phyloP scores from a whole-genome alignment of 192 early-diverging fungal genomes.

The Gaertneriomyces semiglobifer region DNA sequence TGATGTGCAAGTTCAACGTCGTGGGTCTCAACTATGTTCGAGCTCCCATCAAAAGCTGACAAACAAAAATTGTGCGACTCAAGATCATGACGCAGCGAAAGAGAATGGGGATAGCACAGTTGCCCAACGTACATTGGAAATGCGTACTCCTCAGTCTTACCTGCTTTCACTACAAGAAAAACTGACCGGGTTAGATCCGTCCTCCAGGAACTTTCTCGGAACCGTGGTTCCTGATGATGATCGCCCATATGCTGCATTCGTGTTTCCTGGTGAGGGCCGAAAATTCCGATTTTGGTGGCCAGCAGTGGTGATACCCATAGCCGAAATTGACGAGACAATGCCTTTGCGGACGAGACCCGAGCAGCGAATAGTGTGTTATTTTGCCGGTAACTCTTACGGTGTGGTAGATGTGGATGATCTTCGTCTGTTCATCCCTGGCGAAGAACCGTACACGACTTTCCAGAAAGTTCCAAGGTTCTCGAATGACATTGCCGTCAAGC shows the following conservation, averaged over 20 bases:
- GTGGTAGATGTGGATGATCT: slow-evolving; percentile 19
- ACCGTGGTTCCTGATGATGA: slow-evolving; percentile 2
- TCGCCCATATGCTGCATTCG: slow-evolving; percentile 27
- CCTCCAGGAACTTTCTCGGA: too few relatives aligned
- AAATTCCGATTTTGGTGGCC: slow-evolving; percentile 40
- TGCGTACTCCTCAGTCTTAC: too few relatives aligned
- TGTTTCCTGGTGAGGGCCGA: slow-evolving; percentile 30
- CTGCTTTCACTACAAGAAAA: too few relatives aligned
- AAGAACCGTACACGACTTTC: slow-evolving; percentile 42
- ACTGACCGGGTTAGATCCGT: too few relatives aligned
- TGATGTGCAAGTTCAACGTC: too few relatives aligned
- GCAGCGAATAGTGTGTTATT: slow-evolving; percentile 33
- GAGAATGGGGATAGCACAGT: too few relatives aligned
- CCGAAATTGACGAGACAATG: slow-evolving; percentile 30
- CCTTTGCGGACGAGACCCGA: slow-evolving; percentile 20
- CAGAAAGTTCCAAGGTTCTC: slow-evolving; percentile 25
- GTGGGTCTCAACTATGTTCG: too few relatives aligned
- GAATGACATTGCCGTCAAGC: slow-evolving; percentile 26
- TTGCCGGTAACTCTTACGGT: slow-evolving; percentile 26
- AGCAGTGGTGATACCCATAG: slow-evolving; percentile 36
- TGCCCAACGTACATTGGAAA: too few relatives aligned
- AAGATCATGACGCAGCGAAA: too few relatives aligned
- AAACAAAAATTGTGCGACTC: too few relatives aligned
- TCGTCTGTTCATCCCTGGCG: slow-evolving; percentile 35
- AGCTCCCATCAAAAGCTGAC: too few relatives aligned